phyloP scores from a whole-genome alignment of 1,139 yeast genomes.

The Geotrichum siamense region DNA sequence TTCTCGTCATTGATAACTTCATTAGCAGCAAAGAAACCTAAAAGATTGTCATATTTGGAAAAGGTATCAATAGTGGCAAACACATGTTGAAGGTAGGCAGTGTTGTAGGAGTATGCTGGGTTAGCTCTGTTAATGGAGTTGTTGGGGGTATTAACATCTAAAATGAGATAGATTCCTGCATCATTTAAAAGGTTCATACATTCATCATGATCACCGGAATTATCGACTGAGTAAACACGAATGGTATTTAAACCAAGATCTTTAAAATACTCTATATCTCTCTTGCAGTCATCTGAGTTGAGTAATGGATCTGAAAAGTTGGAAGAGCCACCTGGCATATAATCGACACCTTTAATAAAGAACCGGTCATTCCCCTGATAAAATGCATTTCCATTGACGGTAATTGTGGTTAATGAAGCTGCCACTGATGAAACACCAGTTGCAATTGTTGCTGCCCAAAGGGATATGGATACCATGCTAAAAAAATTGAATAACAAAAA shows the following conservation, averaged over 20 bases:
- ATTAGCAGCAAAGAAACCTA: conserved; percentile 93
- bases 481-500: background rate
- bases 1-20: conserved; percentile 75
- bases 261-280: conserved; percentile 68
- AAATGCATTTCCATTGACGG: conserved; percentile 48
- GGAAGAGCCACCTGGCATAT: conserved; percentile 59
- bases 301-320: conserved; percentile 68
- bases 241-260: conserved; percentile 75
- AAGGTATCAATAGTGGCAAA: conserved; percentile 72
- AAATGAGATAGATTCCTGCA: conserved; percentile 84
- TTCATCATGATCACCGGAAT: conserved; percentile 70
- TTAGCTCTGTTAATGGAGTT: conserved; percentile 77
- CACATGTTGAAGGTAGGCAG: conserved; percentile 46
- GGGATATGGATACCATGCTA: background rate
- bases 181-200: conserved; percentile 88
- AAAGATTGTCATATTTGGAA: conserved; percentile 70
- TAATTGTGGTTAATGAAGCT: conserved; percentile 24
- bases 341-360: conserved; percentile 74
- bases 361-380: conserved; percentile 78
- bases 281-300: conserved; percentile 55
- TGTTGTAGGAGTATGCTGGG: conserved; percentile 47
- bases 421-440: conserved; percentile 7
- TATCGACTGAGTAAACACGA: conserved; percentile 81
- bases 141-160: conserved; percentile 84
- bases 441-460: conserved; percentile 1